Base-by-base conservation (phyloP, 768 basidiomycete species). In the Collybia nuda region DNA sequence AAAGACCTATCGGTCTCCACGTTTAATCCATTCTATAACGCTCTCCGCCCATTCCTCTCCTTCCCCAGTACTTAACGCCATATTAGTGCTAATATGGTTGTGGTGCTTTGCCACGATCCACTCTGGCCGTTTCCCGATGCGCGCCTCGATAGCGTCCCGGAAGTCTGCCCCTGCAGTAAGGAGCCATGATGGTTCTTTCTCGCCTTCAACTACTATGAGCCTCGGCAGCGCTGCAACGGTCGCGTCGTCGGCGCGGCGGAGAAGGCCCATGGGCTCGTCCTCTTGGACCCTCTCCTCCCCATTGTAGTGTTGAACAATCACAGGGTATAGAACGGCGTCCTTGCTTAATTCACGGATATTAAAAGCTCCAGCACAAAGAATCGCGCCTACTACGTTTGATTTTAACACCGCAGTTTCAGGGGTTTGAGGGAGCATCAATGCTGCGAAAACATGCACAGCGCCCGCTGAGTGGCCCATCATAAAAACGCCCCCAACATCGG, bases 401-500 rank as follows among this genome's bases (percentile, higher is more conserved):
- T 68, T 66, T 8, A 73, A 43, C 40, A 59, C 57, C 3, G 66
- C 59, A 29, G 58, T 28, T 18, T 56, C 56, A n/a, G 41, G 44
- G 15, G 80, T 63, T 32, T 61, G 65, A 0, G 66, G 68, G 46
- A 76, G 56, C 37, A 77, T 56, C 3, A 80, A 61, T 45, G 79
- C 53, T 15, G 82, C 75, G 3, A 76, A 64, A 38, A 74, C 56
- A 58, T 82, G 78, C 22, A 69, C 65, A 1, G 78, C 80, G 1
- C 86, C 86, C 0, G 82, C 84, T 1, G 85, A 86, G 63, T 88
- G 85, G 0, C 77, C 81, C 64, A 81, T 67, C 36, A 86, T 40
- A 55, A 77, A 76, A 37, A 84, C 60, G 8, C 58, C 61, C 6
- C 72, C 62, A 5, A 68, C 57, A 56, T 82, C 78, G 0, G 78